Conservation (phyloP, 768 basidiomycete species). For the Cystobasidium onofrii region DNA sequence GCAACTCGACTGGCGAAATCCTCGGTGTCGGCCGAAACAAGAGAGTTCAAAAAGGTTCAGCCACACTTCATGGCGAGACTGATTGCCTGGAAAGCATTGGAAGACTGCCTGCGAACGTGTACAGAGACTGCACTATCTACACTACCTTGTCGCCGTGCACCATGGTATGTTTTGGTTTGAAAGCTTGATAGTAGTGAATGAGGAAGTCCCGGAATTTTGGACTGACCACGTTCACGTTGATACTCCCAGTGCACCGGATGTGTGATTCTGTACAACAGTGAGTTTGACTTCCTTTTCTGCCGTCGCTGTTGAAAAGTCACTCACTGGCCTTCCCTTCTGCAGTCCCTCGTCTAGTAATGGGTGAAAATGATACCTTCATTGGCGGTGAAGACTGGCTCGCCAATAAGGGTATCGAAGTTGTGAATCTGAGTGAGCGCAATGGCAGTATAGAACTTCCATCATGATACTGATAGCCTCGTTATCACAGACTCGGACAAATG, state of each 20-base stretch:
- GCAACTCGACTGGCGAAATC: conserved; percentile 38
- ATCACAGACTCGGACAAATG: conserved; percentile 51
- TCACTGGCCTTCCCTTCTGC: neutral
- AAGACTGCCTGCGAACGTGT: conserved; percentile 33
- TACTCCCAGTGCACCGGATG: conserved; percentile 6
- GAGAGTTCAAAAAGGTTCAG: conserved; percentile 50
- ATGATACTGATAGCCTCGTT: conserved; percentile 8
- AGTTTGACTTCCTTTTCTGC: neutral
- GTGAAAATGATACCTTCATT: conserved; percentile 55
- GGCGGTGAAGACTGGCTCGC: conserved; percentile 54
- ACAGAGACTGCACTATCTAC: conserved; percentile 32
- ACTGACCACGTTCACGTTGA: no score
- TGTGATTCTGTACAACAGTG: conserved; percentile 53
- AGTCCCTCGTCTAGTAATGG: conserved; percentile 58
- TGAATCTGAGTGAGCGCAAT: conserved; percentile 46
- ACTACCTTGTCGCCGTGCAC: conserved; percentile 52
- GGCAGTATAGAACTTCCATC: neutral
- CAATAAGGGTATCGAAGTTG: conserved; percentile 54
- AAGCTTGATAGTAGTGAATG: no score
- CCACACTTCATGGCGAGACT: conserved; percentile 51
- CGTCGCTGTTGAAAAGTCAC: neutral
- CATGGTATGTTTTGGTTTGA: conserved; percentile 55
- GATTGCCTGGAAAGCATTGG: conserved; percentile 55
- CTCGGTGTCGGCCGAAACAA: conserved; percentile 51
- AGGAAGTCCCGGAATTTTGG: conserved; percentile 46